Evolutionary conservation across 2,329 filamentous ascomycete genomes (phyloP), one percentile per base, ranked within the genome.

Genomic region (Helicocarpus griseus): DNA sequence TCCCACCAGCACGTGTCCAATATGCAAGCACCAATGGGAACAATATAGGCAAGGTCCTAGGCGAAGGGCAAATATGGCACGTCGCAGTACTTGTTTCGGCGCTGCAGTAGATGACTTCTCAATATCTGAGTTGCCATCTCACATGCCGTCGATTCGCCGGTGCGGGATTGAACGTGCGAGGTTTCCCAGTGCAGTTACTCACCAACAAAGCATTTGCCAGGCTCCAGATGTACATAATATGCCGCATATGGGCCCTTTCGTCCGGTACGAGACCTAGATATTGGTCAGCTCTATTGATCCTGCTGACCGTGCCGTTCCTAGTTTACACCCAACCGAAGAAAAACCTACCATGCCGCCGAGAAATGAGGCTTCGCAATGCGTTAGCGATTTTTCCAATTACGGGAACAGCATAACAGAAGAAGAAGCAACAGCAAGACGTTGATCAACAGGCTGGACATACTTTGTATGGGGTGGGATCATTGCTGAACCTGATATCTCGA

Each of bases 391-490:
- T 29, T 28, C 29, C 6, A 43, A 7, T 17, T 13, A 13, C 5
- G 17, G 38, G 35, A 43, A 48, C 21, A 22, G 26, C 13, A 22
- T 44, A 21, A 29, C 14, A 31, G 17, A 26, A 21, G 31, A 26
- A 14, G 9, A 36, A 8, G 22, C 31, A 8, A 21, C 31, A 3
- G 35, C 26, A 28, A 28, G 14, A 36, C 14, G 24, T 26, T 50
- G 24, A 35, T 33, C n/a, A 17, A n/a, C 17, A 29, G 8, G 36
- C 11, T 28, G 28, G 43, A 56, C 74, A 61, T 70, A 86, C 86
- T 77, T 94, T 95, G 74, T 95, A 95, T 0, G 90, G 89, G 2
- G 88, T 93, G 19, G 80, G 86, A 62, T 95, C 84, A 59, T 87
- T 86, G 61, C 79, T 86, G 70, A 95, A 95, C 51, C 89, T 81